Conservation (phyloP, 2,329 filamentous ascomycete genomes). For the Tothia fuscella region DNA sequence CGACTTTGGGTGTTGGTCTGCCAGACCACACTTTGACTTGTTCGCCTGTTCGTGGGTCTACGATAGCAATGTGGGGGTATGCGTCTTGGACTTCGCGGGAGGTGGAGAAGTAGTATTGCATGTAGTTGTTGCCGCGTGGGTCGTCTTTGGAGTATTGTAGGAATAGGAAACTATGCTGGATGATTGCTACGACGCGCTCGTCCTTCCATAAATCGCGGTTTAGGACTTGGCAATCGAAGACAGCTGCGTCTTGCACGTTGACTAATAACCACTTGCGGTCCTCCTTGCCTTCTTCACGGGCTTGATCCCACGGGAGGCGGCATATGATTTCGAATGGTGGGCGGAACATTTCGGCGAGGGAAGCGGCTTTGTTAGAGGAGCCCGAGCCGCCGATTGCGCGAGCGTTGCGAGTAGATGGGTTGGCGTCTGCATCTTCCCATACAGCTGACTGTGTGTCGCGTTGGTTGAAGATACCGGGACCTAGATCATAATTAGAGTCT, state of each 20-base stretch:
- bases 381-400: constrained; percentile 55
- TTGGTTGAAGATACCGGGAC: constrained; percentile 61
- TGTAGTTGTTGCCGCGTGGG: constrained; percentile 62
- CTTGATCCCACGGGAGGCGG: constrained; percentile 67
- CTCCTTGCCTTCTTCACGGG: constrained; percentile 74
- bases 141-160: constrained; percentile 88
- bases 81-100: constrained; percentile 70
- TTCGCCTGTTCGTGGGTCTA: constrained; percentile 91
- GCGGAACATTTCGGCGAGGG: constrained; percentile 82
- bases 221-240: constrained; percentile 88
- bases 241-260: constrained; percentile 84
- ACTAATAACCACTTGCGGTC: constrained; percentile 89
- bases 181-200: constrained; percentile 59
- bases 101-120: constrained; percentile 78
- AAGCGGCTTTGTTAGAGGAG: constrained; percentile 55
- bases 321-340: constrained; percentile 87
- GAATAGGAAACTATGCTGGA: constrained; percentile 90
- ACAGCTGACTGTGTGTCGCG: constrained; percentile 41
- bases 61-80: constrained; percentile 90
- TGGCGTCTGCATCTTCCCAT: constrained; percentile 43
- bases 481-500: too few relatives aligned
- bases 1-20: constrained; percentile 58
- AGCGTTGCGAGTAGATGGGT: constrained; percentile 33
- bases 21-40: constrained; percentile 96
- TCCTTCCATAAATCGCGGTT: constrained; percentile 98